A percentile compares a stretch with the other conserved stretches of the same genome.
phyloP scores from a whole-genome alignment of 2,329 filamentous ascomycete genomes.

The Cadophora sp. region DNA sequence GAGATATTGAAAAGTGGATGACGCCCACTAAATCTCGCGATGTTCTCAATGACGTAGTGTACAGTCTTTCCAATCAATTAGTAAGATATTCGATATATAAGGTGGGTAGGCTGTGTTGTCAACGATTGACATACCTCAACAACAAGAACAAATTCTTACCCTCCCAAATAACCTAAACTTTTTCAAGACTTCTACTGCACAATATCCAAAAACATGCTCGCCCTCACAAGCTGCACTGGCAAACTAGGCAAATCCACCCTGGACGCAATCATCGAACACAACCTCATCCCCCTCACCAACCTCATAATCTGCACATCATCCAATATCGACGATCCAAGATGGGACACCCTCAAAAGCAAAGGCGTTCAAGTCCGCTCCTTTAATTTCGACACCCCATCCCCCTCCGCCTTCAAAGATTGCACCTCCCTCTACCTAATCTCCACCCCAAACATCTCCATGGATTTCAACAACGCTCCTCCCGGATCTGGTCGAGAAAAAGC shows the following conservation, averaged over 20 bases:
- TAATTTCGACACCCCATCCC: slow-evolving; percentile 28
- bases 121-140: neutral
- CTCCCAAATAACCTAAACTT: neutral
- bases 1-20: neutral
- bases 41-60: slow-evolving; percentile 8
- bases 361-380: slow-evolving; percentile 33
- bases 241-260: slow-evolving; percentile 36
- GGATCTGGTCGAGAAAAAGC: slow-evolving; percentile 30
- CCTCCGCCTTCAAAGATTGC: slow-evolving; percentile 27
- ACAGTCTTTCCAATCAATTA: slow-evolving; percentile 6
- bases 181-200: neutral
- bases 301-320: slow-evolving; percentile 37
- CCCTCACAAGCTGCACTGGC: slow-evolving; percentile 34
- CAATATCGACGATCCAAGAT: slow-evolving; percentile 45
- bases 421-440: slow-evolving; percentile 47
- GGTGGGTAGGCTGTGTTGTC: no score
- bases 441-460: slow-evolving; percentile 35
- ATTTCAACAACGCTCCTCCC: slow-evolving; percentile 52
- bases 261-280: slow-evolving; percentile 30
- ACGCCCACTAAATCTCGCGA: neutral
- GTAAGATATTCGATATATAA: neutral
- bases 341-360: slow-evolving; percentile 41
- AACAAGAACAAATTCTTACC: no score
- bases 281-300: slow-evolving; percentile 28
- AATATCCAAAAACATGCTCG: slow-evolving; percentile 27